These are phyloP conservation scores for Syncephalastrum sp. DNA, from an alignment of 371 early-diverging fungal genomes.

Conservation along the genomic window DNA sequence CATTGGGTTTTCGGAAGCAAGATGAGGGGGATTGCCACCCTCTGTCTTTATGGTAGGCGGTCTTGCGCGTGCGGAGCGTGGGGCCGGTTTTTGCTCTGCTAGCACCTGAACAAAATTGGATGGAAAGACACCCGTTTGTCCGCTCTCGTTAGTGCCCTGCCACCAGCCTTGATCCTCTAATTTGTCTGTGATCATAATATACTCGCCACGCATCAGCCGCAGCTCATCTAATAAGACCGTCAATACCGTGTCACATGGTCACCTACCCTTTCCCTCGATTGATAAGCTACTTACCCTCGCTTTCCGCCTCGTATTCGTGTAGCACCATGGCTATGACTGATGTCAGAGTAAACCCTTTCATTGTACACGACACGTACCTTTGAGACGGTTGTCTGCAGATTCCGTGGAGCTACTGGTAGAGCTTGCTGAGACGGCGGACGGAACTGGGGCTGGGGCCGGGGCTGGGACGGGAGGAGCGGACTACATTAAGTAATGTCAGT, in stretches of 20 bases:
- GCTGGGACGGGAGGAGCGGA: too few species aligned
- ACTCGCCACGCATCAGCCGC: conserved; percentile 46
- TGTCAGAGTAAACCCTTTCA: too few species aligned
- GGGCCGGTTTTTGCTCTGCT: conserved; percentile 38
- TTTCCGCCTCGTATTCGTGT: conserved; percentile 56
- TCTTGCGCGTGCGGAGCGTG: conserved; percentile 33
- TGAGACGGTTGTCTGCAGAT: too few species aligned
- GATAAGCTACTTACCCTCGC: conserved; percentile 42
- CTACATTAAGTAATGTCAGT: too few species aligned
- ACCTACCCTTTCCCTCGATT: too few species aligned
- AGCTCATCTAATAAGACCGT: conserved; percentile 45
- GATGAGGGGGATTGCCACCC: too few species aligned
- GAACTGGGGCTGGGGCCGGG: too few species aligned
- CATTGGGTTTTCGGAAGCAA: background rate
- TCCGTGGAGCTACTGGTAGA: too few species aligned
- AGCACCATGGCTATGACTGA: conserved; percentile 41
- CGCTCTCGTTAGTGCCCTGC: conserved; percentile 56
- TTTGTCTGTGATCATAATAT: conserved; percentile 49
- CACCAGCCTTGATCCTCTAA: conserved; percentile 62
- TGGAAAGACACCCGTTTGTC: conserved; percentile 55
- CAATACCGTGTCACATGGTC: background rate
- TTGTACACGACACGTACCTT: too few species aligned
- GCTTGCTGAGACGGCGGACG: too few species aligned
- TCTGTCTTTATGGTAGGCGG: conserved; percentile 47
- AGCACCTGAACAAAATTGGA: conserved; percentile 59